These are phyloP conservation scores for Pleurotus citrinopileatus DNA, from an alignment of 768 basidiomycete species.

Conservation along the genomic window DNA sequence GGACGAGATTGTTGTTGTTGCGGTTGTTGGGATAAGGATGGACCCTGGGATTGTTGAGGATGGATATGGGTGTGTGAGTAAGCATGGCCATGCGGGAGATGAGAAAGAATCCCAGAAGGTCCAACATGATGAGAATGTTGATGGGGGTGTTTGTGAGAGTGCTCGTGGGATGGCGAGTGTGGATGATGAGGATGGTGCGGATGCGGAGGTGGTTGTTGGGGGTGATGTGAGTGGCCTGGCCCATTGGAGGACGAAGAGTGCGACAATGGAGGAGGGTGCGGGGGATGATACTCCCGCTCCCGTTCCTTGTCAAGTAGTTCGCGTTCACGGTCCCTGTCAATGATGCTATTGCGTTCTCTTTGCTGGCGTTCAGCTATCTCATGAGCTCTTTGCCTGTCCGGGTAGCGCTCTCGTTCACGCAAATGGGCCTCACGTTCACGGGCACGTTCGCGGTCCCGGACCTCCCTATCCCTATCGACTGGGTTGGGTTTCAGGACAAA, in stretches of 20 bases:
- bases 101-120: neutral
- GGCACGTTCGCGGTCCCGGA: neutral
- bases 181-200: neutral
- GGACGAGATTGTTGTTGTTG: conserved; percentile 13
- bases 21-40: conserved; percentile 1
- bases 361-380: neutral
- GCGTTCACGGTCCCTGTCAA: too few species aligned
- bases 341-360: neutral
- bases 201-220: conserved; percentile 8
- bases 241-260: neutral
- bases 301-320: too few species aligned
- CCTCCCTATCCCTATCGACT: neutral
- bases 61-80: conserved; percentile 3
- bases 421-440: neutral
- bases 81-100: conserved; percentile 2
- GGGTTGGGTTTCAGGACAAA: conserved; percentile 12
- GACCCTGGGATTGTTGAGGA: conserved; percentile 1
- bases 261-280: neutral
- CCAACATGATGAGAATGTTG: conserved; percentile 1
- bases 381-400: neutral
- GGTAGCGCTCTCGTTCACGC: neutral
- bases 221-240: conserved; percentile 19
- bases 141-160: neutral
- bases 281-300: conserved; percentile 1
- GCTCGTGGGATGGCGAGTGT: neutral